Base-by-base conservation (phyloP, 768 basidiomycete genomes). In the Hemileccinum impolitum region DNA sequence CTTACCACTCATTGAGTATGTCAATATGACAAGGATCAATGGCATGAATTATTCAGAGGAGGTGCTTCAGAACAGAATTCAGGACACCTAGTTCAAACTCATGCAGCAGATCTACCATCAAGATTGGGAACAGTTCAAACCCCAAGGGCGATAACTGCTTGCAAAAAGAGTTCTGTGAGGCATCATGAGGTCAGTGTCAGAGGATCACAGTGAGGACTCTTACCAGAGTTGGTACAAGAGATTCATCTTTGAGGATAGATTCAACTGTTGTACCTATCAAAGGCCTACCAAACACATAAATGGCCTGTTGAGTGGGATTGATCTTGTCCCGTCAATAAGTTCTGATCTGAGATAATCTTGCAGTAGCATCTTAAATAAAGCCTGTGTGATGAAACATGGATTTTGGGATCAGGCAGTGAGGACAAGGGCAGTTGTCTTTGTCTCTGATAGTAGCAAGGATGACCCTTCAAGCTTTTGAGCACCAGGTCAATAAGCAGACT, bases 91-190 rank as follows among this genome's bases (percentile, higher is more conserved):
- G 19, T 8, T 46, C 28, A 5, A 51, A 51, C 14, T 51, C 26
- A 7, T 51, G 44, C 14, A 51, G 23, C 6, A 46, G 14, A 37
- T 51, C 28, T 1, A 51, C 50, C 3, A 51, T 21, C 2, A 51
- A 34, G 0, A 6, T 7, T 11, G 26, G n/a, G 8, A 19, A 35
- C 3, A 51, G 32, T 4, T 15, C 12, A 10, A 41, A 41, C 9
- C 23, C 35, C 6, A 47, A 26, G 13, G 19, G 26, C 1, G 35
- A 19, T 23, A 43, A 14, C 30, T 9, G 25, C 21, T 48, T 13
- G 9, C 13, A 48, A 30, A 48, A 48, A 6, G 34, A 10, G 26
- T 48, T 48, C 43, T 44, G 7, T 1, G n/a, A 37, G 13, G 43
- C 10, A 28, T 12, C 14, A 12, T 2, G 36, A 4, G 5, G n/a